phyloP scores from a whole-genome alignment of 768 basidiomycete species.

The Tulasnella sp. region DNA sequence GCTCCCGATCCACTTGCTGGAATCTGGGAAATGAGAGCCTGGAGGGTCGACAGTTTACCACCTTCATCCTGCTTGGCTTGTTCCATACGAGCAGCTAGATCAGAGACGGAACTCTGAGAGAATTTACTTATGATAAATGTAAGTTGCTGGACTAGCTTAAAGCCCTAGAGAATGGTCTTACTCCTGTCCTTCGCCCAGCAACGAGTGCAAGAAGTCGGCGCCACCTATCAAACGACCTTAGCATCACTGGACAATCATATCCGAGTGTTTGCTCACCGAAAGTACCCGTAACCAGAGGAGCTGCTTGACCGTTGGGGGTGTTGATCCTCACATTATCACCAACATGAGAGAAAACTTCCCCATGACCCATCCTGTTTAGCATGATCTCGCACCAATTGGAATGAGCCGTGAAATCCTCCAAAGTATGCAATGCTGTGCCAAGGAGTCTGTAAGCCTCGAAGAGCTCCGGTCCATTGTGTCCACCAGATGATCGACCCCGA shows the following conservation, averaged over 20 bases:
- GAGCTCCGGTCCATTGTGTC: conserved; percentile 49
- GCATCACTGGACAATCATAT: no score
- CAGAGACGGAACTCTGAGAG: conserved; percentile 48
- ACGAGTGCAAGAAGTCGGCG: neutral
- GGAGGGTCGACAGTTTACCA: no score
- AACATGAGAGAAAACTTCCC: conserved; percentile 11
- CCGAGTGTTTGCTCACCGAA: no score
- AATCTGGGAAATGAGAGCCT: conserved; percentile 38
- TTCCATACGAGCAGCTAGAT: conserved; percentile 40
- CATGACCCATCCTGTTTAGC: neutral
- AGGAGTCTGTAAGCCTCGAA: conserved; percentile 73
- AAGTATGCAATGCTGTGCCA: conserved; percentile 34
- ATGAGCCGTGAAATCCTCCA: conserved; percentile 9
- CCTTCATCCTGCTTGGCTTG: conserved; percentile 25
- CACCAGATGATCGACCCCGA: conserved; percentile 45
- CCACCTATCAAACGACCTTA: no score
- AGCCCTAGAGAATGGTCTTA: no score
- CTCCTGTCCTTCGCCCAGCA: no score
- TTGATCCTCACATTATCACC: neutral
- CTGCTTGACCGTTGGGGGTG: neutral
- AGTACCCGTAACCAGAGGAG: conserved; percentile 9
- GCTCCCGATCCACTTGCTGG: conserved; percentile 37
- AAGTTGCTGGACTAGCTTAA: no score
- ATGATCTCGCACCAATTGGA: conserved; percentile 10
- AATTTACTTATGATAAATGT: conserved; percentile 32